phyloP scores from a whole-genome alignment of 106 monocot genomes.

The Agapanthus africanus region DNA sequence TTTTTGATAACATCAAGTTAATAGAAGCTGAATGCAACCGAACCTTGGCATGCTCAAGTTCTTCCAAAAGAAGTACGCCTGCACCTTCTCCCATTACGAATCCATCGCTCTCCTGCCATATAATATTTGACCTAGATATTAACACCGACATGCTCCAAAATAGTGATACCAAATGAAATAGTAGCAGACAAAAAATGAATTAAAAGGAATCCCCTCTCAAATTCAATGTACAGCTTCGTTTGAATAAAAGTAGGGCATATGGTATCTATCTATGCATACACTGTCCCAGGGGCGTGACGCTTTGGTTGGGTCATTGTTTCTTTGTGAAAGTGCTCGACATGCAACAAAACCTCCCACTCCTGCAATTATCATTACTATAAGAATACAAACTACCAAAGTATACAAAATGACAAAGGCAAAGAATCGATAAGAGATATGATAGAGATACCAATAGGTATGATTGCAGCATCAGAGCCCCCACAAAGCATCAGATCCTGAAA shows the following conservation, averaged over 20 bases:
- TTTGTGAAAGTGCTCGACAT: constrained; percentile 82
- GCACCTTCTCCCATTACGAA: constrained; percentile 99
- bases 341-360: constrained; percentile 93
- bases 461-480: constrained; percentile 94
- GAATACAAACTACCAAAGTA: neutral
- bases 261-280: constrained; percentile 29
- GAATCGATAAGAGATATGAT: neutral
- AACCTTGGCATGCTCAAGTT: constrained; percentile 97
- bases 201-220: neutral
- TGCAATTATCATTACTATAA: constrained; percentile 10
- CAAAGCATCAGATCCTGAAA: constrained; percentile 88
- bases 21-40: neutral
- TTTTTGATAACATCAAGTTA: neutral
- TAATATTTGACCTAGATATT: neutral
- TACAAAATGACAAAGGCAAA: neutral
- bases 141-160: neutral
- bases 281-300: constrained; percentile 92
- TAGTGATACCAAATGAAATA: too few relatives aligned
- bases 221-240: neutral
- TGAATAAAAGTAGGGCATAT: neutral
- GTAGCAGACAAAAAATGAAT: neutral
- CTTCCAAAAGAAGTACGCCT: constrained; percentile 95
- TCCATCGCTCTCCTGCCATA: constrained; percentile 85
- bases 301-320: constrained; percentile 79
- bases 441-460: constrained; percentile 80